Base-by-base conservation (phyloP, 306 rosid genomes). In the Cyclanthera cordifolia region DNA sequence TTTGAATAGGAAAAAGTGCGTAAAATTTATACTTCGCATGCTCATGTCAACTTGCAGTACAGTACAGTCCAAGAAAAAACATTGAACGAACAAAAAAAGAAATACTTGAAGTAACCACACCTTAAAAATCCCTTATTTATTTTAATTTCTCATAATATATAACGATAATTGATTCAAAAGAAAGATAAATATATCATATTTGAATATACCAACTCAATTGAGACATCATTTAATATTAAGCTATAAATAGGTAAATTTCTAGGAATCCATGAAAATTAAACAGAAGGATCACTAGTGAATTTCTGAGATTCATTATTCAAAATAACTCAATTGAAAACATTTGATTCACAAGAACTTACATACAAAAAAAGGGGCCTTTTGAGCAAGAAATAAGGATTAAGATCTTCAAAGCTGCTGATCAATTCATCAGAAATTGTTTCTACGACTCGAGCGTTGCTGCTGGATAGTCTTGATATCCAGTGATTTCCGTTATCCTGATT, bases 381-480 rank as follows among this genome's bases (percentile, higher is more conserved):
- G 51, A 47, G 56, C 34, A 74, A 70, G 48, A 32, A 72, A 72
- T 32, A 39, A 12, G 51, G 70, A 17, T 72, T 72, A 63, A 51
- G 61, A 74, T 45, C 20, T 68, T 49, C 45, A 46, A 59, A 24
- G 28, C 70, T 5, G 28, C 27, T 16, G 47, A 37, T 13, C 20
- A 47, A 27, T 32, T 8, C 68, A 53, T 14, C 53, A 27, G 46
- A 25, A 80, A 41, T 23, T 23, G 50, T 61, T 39, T 63, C 75
- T 77, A 82, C 0, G 86, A 81, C 28, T 87, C 96, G 37, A 89
- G 82, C 8, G 96, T 87, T 48, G 79, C 82, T 14, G 87, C 90
- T 11, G 99, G 97, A 78, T 80, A 94, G 78, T 83, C 81, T 82
- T 94, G 88, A 72, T 94, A 94, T 73, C 97, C 97, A 50, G 87